Conservation (phyloP, 208 protist species). For the Trypanosoma congolense region DNA sequence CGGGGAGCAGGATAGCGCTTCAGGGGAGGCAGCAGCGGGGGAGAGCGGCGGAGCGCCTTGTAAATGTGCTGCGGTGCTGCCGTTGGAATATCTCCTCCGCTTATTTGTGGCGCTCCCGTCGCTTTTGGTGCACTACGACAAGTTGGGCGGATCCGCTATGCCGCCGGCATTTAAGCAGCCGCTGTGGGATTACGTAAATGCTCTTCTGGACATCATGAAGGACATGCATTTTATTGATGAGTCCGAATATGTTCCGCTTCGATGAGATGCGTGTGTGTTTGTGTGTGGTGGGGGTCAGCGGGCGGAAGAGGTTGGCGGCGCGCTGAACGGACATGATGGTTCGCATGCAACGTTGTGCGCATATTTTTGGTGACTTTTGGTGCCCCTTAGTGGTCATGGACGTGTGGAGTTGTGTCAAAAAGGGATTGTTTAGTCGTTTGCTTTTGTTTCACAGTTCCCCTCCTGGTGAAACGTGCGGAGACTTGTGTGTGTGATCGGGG, state of each 20-base stretch:
- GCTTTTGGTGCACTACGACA: constrained; percentile 80
- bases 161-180: constrained; percentile 47
- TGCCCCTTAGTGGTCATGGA: no score
- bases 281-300: no score
- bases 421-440: no score
- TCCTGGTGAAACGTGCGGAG: no score
- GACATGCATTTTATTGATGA: constrained; percentile 29
- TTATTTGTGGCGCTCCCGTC: constrained; percentile 68
- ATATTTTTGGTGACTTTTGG: no score
- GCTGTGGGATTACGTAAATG: constrained; percentile 65
- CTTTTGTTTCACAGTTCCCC: no score
- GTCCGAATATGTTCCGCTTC: constrained; percentile 43
- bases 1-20: constrained; percentile 18
- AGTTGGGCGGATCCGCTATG: constrained; percentile 53
- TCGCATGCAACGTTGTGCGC: no score
- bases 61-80: constrained; percentile 56
- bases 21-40: constrained; percentile 14
- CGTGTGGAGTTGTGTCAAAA: no score
- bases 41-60: constrained; percentile 4
- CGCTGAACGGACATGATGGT: no score
- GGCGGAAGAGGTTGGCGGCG: no score
- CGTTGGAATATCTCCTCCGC: constrained; percentile 76
- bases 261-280: no score
- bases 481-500: no score
- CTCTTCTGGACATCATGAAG: constrained; percentile 44